A percentile compares a stretch with the other conserved stretches of the same genome.
phyloP scores from a whole-genome alignment of 257 asterid genomes.

The Nicotiana paniculata region DNA sequence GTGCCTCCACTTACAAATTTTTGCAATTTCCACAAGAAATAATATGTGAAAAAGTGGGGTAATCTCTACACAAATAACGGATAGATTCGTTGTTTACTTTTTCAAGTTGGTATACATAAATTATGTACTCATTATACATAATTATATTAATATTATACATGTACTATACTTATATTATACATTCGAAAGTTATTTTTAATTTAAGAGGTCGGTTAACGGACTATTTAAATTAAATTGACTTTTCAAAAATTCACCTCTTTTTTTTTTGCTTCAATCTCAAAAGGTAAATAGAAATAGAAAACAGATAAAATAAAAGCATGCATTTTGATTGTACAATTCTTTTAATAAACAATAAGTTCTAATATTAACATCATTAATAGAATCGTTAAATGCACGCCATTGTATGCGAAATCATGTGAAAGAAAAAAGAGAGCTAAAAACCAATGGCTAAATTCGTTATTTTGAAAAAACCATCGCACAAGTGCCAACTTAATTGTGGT shows the following conservation, averaged over 20 bases:
- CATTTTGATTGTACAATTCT: neutral
- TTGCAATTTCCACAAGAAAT: neutral
- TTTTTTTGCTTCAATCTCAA: neutral
- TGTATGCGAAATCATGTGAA: neutral
- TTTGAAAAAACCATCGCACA: neutral
- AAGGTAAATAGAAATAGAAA: neutral
- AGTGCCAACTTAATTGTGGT: constrained; percentile 13
- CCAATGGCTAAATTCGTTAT: constrained; percentile 1
- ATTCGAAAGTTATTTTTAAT: no score
- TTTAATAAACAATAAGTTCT: neutral
- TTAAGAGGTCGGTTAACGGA: no score
- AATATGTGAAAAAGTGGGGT: neutral
- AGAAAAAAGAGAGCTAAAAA: neutral
- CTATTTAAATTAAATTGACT: neutral
- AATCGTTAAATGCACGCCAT: neutral
- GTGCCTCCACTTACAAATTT: neutral
- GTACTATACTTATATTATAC: no score
- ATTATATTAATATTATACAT: no score
- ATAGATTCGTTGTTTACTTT: no score
- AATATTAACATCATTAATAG: neutral
- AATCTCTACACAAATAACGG: no score
- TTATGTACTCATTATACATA: no score
- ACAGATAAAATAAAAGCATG: no score
- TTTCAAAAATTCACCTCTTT: neutral
- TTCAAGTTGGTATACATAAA: no score